These are phyloP conservation scores for Cryptosporidium sp. DNA, from an alignment of 169 alveolate species.

Conservation along the genomic window DNA sequence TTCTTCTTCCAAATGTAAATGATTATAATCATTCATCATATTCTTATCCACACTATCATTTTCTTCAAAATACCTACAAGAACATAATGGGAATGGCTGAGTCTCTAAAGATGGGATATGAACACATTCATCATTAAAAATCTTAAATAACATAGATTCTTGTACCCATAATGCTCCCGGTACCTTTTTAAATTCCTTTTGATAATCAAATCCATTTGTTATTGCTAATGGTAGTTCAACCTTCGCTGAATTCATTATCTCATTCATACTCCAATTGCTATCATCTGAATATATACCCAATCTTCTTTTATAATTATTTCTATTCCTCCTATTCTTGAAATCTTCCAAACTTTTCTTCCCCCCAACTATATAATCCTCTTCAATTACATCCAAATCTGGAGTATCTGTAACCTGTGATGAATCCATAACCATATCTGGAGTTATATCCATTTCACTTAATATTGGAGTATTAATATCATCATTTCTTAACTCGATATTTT, in stretches of 20 bases:
- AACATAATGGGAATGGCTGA: conserved; percentile 69
- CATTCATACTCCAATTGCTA: conserved; percentile 22
- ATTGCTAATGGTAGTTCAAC: conserved; percentile 15
- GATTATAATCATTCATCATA: not conserved
- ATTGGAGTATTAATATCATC: not conserved
- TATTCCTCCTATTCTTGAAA: not conserved
- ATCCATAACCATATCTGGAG: not conserved
- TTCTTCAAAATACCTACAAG: conserved; percentile 68
- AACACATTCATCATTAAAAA: not conserved
- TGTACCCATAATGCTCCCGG: conserved; percentile 39
- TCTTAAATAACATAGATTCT: not conserved
- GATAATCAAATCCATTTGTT: conserved; percentile 66
- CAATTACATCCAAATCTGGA: not conserved
- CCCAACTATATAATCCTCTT: not conserved
- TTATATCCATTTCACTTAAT: not conserved
- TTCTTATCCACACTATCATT: not conserved
- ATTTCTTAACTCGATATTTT: not conserved
- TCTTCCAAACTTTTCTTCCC: not conserved
- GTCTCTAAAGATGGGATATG: conserved; percentile 61
- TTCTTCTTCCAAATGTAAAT: not conserved
- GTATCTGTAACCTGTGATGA: not conserved
- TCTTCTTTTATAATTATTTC: not conserved
- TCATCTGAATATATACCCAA: conserved; percentile 1
- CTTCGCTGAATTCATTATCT: not conserved
- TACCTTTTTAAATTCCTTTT: conserved; percentile 21